Conservation (phyloP, 441 rosid species). For the Brassica balearica region DNA sequence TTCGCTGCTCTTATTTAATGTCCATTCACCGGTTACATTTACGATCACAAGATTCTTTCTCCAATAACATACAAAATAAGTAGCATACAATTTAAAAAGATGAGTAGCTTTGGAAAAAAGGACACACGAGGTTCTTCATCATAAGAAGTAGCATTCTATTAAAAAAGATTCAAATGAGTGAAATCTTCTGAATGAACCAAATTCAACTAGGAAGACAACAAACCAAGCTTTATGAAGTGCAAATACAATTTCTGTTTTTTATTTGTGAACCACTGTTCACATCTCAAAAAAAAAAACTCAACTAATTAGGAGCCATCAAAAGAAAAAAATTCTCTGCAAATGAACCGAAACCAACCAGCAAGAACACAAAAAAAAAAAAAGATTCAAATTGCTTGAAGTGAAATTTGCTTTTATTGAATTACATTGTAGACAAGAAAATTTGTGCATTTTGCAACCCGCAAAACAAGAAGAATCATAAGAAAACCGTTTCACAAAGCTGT, state of each 20-base stretch:
- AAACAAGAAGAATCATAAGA: too few relatives aligned
- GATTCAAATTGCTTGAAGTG: not conserved
- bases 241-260: too few relatives aligned
- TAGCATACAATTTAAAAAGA: not conserved
- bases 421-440: constrained; percentile 1
- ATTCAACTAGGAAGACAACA: not conserved
- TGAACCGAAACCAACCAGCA: constrained; percentile 16
- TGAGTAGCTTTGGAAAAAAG: not conserved
- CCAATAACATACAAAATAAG: constrained; percentile 9
- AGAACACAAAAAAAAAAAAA: constrained; percentile 3
- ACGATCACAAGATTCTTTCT: not conserved
- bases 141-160: not conserved
- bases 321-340: not conserved
- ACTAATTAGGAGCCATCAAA: not conserved
- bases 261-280: not conserved
- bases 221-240: not conserved
- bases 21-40: not conserved
- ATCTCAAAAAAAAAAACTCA: not conserved
- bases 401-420: not conserved
- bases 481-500: not conserved
- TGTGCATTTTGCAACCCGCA: not conserved
- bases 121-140: not conserved
- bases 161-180: not conserved
- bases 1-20: not conserved
- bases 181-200: not conserved